Evolutionary conservation across 2,329 filamentous ascomycete genomes (phyloP).

Genomic region (Beauveria medogensis): DNA sequence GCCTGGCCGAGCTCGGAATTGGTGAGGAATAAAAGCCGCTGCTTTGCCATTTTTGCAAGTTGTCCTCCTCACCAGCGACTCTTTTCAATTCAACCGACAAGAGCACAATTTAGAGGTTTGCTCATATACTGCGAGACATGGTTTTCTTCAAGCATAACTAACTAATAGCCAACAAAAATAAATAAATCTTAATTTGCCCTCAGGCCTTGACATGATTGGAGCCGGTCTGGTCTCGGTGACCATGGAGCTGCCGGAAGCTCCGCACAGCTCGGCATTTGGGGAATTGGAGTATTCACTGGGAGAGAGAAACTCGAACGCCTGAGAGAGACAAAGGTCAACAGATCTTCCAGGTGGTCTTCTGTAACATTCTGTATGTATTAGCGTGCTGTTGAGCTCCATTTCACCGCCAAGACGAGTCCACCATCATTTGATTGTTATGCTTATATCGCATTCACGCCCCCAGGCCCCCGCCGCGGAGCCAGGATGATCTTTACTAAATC

Average conservation of each 20-base stretch:
- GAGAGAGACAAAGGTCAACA: not conserved
- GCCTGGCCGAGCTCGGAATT: slow-evolving; percentile 19
- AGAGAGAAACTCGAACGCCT: not conserved
- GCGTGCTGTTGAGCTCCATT: too few species aligned
- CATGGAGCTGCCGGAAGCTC: not conserved
- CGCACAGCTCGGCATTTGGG: not conserved
- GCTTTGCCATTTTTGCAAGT: not conserved
- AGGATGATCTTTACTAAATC: not conserved
- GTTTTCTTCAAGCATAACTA: not conserved
- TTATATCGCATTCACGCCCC: slow-evolving; percentile 6
- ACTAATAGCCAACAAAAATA: too few species aligned
- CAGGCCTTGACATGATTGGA: not conserved
- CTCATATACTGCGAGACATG: not conserved
- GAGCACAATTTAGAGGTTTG: not conserved
- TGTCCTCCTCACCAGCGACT: too few species aligned
- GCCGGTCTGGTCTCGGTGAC: not conserved
- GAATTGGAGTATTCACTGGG: too few species aligned
- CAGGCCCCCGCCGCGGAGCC: not conserved
- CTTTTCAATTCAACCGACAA: not conserved
- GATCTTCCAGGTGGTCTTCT: not conserved
- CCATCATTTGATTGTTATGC: not conserved
- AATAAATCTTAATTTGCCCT: not conserved
- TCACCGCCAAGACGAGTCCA: not conserved
- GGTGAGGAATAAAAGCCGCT: slow-evolving; percentile 14
- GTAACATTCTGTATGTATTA: too few species aligned